Percentiles rank a stretch among this genome's conserved stretches.
These are phyloP conservation scores for button mushroom (Agaricus bisporus) DNA, from an alignment of 768 basidiomycete genomes.

Conservation along the genomic window DNA sequence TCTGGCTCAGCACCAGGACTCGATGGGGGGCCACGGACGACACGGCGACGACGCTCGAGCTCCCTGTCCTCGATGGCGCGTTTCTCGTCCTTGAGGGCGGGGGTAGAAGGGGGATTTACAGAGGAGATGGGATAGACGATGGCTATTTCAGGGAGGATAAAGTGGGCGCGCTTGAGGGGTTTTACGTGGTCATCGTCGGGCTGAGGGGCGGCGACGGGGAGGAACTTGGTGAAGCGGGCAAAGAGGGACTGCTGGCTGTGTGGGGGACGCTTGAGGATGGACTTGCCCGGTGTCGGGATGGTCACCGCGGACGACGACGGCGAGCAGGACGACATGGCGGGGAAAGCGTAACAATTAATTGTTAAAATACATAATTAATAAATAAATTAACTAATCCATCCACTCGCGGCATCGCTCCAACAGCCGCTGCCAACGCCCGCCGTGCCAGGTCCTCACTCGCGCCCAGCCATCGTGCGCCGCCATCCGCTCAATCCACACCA, in stretches of 20 bases:
- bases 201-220: conserved; percentile 48
- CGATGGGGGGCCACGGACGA: conserved; percentile 52
- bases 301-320: conserved; percentile 80
- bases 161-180: conserved; percentile 84
- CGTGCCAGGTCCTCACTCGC: conserved; percentile 62
- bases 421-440: conserved; percentile 59
- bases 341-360: not conserved
- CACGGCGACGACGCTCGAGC: conserved; percentile 55
- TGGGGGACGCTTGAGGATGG: conserved; percentile 74
- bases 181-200: conserved; percentile 38
- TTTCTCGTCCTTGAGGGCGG: conserved; percentile 76
- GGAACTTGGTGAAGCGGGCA: conserved; percentile 66
- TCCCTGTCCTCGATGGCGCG: conserved; percentile 73
- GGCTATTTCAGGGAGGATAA: conserved; percentile 80
- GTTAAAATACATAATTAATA: not conserved
- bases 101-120: conserved; percentile 76
- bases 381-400: conserved; percentile 49
- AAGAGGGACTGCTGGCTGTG: conserved; percentile 65
- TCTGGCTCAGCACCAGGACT: conserved; percentile 32
- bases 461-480: conserved; percentile 72
- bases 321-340: conserved; percentile 20
- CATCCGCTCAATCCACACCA: conserved; percentile 72
- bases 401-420: conserved; percentile 56
- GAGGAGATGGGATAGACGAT: conserved; percentile 90
- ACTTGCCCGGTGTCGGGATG: conserved; percentile 73